phyloP scores from a whole-genome alignment of 257 asterid species.

The Scutellaria galericulata region DNA sequence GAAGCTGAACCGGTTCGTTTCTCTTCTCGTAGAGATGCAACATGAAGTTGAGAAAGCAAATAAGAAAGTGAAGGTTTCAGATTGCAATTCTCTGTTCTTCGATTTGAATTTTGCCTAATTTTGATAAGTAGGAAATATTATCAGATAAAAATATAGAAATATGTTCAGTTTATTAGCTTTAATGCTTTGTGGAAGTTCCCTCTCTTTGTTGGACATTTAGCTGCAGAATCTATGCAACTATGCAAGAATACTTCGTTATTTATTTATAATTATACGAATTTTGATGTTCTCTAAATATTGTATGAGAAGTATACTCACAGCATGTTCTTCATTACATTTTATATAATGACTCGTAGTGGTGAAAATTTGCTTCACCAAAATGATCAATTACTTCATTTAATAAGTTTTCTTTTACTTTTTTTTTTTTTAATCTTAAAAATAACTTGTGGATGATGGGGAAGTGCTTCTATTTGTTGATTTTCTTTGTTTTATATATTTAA shows the following conservation, averaged over 20 bases:
- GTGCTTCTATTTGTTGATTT: too few relatives aligned
- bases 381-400: too few relatives aligned
- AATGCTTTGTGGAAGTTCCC: neutral
- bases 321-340: too few relatives aligned
- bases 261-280: too few relatives aligned
- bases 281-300: too few relatives aligned
- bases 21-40: constrained; percentile 5
- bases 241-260: neutral
- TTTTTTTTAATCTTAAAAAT: too few relatives aligned
- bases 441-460: too few relatives aligned
- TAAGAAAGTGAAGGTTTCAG: constrained; percentile 3
- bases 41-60: neutral
- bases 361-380: too few relatives aligned
- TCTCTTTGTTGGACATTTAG: neutral
- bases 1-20: neutral
- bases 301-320: too few relatives aligned
- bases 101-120: neutral
- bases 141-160: neutral
- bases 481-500: too few relatives aligned
- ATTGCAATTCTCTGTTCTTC: constrained; percentile 1
- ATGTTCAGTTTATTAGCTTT: neutral
- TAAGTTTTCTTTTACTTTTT: too few relatives aligned
- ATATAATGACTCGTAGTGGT: too few relatives aligned
- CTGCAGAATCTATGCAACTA: neutral
- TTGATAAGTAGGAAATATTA: constrained; percentile 6